Percentiles rank a stretch among this genome's conserved stretches.
Conservation (phyloP, 345 rosid species). For the Pistacia atlantica region DNA sequence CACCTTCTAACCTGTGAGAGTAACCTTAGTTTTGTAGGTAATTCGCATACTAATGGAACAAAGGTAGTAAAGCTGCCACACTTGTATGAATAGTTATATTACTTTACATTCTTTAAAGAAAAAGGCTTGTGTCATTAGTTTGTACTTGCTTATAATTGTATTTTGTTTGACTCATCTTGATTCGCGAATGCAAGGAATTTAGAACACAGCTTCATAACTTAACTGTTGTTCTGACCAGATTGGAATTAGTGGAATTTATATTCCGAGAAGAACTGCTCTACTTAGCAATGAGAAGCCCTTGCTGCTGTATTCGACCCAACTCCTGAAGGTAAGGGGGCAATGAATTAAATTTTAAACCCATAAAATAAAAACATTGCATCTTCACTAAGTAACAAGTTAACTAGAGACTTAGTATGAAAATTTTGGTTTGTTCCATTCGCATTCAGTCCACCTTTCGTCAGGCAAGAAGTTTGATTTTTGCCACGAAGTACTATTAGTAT, state of each 20-base stretch:
- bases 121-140: constrained; percentile 21
- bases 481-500: too few species aligned
- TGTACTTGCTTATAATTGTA: constrained; percentile 20
- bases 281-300: too few species aligned
- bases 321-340: too few species aligned
- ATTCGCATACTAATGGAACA: constrained; percentile 21
- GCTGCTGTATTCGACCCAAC: too few species aligned
- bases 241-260: background rate
- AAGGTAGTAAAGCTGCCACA: constrained; percentile 17
- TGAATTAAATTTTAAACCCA: too few species aligned
- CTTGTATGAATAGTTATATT: constrained; percentile 27
- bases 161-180: constrained; percentile 1
- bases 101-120: background rate
- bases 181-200: background rate
- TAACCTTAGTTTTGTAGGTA: constrained; percentile 34
- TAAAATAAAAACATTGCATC: too few species aligned
- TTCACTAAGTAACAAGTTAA: too few species aligned
- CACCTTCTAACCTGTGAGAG: constrained; percentile 17
- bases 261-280: background rate
- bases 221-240: background rate
- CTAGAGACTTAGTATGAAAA: too few species aligned
- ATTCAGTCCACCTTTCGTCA: too few species aligned
- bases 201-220: background rate
- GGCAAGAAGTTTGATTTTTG: too few species aligned
- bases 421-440: too few species aligned